These are phyloP conservation scores for Chlamydomonas applanata DNA, from an alignment of 139 green algal species.

Conservation along the genomic window DNA sequence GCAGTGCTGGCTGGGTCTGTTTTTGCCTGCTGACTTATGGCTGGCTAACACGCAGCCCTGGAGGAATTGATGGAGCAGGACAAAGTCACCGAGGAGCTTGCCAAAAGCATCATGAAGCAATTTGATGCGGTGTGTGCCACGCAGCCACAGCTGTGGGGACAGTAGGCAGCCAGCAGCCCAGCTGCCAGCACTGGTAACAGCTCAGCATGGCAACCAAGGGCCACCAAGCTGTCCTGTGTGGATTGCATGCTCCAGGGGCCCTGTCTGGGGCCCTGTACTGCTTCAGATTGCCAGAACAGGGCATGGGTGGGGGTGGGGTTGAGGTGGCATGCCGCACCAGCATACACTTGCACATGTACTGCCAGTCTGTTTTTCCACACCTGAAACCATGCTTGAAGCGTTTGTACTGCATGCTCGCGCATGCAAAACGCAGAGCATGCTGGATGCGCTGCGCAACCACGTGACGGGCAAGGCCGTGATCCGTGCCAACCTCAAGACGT, in stretches of 20 bases:
- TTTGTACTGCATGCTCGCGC: neutral
- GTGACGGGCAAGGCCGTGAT: slow-evolving; percentile 46
- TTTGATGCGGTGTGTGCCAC: slow-evolving; percentile 35
- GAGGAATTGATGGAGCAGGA: slow-evolving; percentile 46
- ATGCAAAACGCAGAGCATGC: slow-evolving; percentile 39
- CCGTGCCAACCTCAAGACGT: slow-evolving; percentile 53
- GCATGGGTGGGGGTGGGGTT: neutral
- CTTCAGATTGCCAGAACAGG: too few relatives aligned
- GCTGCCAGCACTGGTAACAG: too few relatives aligned
- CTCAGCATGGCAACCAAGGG: too few relatives aligned
- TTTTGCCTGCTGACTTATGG: too few relatives aligned
- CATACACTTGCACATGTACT: neutral
- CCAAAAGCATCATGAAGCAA: slow-evolving; percentile 42
- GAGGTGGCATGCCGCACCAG: neutral
- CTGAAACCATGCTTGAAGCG: neutral
- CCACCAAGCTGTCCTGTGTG: too few relatives aligned
- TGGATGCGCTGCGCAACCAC: slow-evolving; percentile 42
- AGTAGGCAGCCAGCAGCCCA: too few relatives aligned
- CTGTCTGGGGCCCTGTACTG: too few relatives aligned
- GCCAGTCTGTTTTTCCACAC: neutral
- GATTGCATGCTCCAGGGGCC: too few relatives aligned
- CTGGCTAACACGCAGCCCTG: neutral
- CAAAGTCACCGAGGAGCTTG: slow-evolving; percentile 39
- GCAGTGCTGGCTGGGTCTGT: too few relatives aligned
- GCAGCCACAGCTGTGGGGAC: too few relatives aligned